Percentiles rank a stretch among this genome's conserved stretches.
Evolutionary conservation across 1,139 yeast species (phyloP).

Genomic region (Keqinozyma sinolaborantium): DNA sequence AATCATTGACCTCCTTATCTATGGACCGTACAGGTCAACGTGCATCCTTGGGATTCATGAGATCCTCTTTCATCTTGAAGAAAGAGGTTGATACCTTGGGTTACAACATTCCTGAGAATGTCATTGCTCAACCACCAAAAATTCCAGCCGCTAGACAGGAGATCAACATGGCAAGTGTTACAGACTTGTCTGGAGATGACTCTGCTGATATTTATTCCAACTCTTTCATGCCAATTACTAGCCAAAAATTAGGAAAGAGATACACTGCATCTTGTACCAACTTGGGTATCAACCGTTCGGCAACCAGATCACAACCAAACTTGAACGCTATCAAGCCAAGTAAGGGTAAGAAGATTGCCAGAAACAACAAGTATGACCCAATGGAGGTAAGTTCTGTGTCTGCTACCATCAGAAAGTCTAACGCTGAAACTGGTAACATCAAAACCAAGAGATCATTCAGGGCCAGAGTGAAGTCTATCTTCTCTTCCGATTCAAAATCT

Average conservation of each 20-base stretch:
- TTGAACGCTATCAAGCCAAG: slow-evolving; percentile 6
- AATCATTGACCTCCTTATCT: neutral
- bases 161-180: slow-evolving; percentile 3
- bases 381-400: slow-evolving; percentile 10
- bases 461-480: slow-evolving; percentile 24
- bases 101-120: slow-evolving; percentile 30
- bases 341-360: slow-evolving; percentile 5
- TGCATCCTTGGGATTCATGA: slow-evolving; percentile 40
- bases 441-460: slow-evolving; percentile 21
- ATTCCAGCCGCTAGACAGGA: slow-evolving; percentile 22
- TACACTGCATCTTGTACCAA: slow-evolving; percentile 13
- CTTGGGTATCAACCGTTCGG: slow-evolving; percentile 5
- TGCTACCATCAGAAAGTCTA: slow-evolving; percentile 10
- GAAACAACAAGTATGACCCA: slow-evolving; percentile 14
- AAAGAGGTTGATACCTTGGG: slow-evolving; percentile 29
- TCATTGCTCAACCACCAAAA: slow-evolving; percentile 23
- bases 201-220: slow-evolving; percentile 11
- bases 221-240: slow-evolving; percentile 11
- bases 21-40: slow-evolving; percentile 14
- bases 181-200: slow-evolving; percentile 6
- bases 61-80: slow-evolving; percentile 36
- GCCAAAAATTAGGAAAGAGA: slow-evolving; percentile 7
- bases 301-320: slow-evolving; percentile 3
- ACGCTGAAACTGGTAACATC: slow-evolving; percentile 8
- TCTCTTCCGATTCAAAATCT: slow-evolving; percentile 7